phyloP scores from a whole-genome alignment of 768 basidiomycete genomes.

The Lactarius pseudohatsudake region DNA sequence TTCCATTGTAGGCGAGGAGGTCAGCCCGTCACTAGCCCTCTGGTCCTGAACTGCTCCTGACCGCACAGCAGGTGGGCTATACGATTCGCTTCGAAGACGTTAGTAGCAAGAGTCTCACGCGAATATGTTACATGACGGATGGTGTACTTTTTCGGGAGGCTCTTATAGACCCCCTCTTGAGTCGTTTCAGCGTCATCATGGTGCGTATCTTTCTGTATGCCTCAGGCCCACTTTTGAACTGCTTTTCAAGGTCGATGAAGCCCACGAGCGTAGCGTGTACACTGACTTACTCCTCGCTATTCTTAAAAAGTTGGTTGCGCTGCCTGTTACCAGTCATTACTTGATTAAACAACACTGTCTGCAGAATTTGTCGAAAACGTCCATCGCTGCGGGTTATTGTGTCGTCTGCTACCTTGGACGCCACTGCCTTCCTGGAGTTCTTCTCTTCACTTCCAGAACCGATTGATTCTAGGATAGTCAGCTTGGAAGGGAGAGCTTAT shows the following conservation, averaged over 20 bases:
- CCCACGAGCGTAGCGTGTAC: slow-evolving; percentile 94
- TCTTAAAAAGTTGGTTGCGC: slow-evolving; percentile 73
- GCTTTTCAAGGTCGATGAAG: slow-evolving; percentile 81
- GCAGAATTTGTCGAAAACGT: slow-evolving; percentile 87
- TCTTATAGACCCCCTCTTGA: slow-evolving; percentile 87
- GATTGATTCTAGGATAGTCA: slow-evolving; percentile 79
- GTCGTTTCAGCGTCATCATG: slow-evolving; percentile 95
- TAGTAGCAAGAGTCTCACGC: slow-evolving; percentile 77
- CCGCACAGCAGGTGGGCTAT: slow-evolving; percentile 84
- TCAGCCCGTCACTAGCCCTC: slow-evolving; percentile 60
- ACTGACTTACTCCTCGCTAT: slow-evolving; percentile 91
- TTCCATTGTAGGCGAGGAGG: slow-evolving; percentile 84
- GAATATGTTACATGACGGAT: slow-evolving; percentile 96
- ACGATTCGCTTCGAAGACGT: slow-evolving; percentile 97
- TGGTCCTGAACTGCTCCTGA: slow-evolving; percentile 92
- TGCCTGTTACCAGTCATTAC: neutral
- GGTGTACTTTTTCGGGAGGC: slow-evolving; percentile 97
- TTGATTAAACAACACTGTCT: neutral
- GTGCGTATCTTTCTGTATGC: slow-evolving; percentile 41
- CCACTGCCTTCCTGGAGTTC: slow-evolving; percentile 83
- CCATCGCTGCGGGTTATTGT: slow-evolving; percentile 88
- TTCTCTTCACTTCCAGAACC: slow-evolving; percentile 66
- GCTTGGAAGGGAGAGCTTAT: slow-evolving; percentile 91
- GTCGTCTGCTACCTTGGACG: slow-evolving; percentile 96
- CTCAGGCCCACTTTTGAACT: neutral